Conservation (phyloP, 495 filamentous ascomycete genomes). For the Tuber microsphaerosporum region DNA sequence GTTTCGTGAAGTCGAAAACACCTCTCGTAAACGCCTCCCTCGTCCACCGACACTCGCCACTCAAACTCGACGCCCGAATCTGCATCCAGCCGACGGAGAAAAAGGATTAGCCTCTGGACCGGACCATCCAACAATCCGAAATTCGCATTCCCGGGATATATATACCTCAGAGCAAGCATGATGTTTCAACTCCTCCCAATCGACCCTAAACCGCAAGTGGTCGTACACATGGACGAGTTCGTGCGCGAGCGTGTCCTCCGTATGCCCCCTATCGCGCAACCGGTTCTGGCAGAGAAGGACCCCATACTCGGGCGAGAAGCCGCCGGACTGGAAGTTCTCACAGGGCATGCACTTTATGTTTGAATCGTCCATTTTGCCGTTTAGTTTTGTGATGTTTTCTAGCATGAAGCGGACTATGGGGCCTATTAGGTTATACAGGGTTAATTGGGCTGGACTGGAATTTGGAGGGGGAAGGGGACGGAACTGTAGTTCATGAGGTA, state of each 20-base stretch:
- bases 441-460: background rate
- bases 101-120: background rate
- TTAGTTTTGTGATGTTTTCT: slow-evolving; percentile 67
- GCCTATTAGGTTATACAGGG: slow-evolving; percentile 45
- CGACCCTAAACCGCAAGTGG: slow-evolving; percentile 79
- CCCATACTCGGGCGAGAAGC: slow-evolving; percentile 74
- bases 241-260: slow-evolving; percentile 92
- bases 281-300: slow-evolving; percentile 88
- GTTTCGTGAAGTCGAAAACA: slow-evolving; percentile 81
- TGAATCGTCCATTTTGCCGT: slow-evolving; percentile 59
- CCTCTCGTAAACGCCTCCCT: slow-evolving; percentile 73
- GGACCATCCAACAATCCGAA: background rate
- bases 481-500: slow-evolving; percentile 69
- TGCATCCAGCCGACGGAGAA: slow-evolving; percentile 37
- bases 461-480: slow-evolving; percentile 11
- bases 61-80: slow-evolving; percentile 87
- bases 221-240: slow-evolving; percentile 98
- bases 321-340: slow-evolving; percentile 59
- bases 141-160: background rate
- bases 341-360: slow-evolving; percentile 82
- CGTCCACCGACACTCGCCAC: slow-evolving; percentile 87
- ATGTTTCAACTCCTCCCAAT: slow-evolving; percentile 73
- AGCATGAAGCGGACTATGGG: slow-evolving; percentile 78
- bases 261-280: slow-evolving; percentile 61
- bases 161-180: slow-evolving; percentile 90